Base-by-base conservation (phyloP, 202 grass and related monocot species). In the Musa balbisiana region DNA sequence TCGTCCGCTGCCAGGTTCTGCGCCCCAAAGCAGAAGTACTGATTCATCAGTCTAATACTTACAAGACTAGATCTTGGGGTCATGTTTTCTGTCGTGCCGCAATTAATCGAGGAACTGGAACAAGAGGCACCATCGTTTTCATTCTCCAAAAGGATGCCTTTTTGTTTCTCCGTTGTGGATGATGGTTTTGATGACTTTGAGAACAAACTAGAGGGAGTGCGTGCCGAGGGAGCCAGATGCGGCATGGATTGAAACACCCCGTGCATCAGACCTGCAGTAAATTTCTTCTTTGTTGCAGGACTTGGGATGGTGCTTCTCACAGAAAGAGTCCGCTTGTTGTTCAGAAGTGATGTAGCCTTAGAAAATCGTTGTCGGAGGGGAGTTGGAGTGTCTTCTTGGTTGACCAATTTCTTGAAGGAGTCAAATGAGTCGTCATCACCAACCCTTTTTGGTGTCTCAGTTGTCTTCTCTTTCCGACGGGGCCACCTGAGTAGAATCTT, bases 401-500 rank as follows among this genome's bases (percentile, higher is more conserved):
- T 65, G 10, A 62, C 84, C 77, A 84, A 78, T 78, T 73, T 95
- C 83, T 87, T 92, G 67, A 99, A 84, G 12, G 95, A 82, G 1
- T 90, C 89, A 64, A 90, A 29, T 0, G 88, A 86, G 74, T 75
- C 67, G 51, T 84, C 69, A 25, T 84, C 89, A 23, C 79, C 80
- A 9, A 82, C 51, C 59, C 81, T 90, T 55, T 83, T 89, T 1
- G 73, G 80, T 13, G 64, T 63, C 67, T 84, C 83, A 10, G 67
- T 64, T 85, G 84, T 88, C 81, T 92, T 98, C n/a, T 82, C 87
- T 78, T 87, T 97, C 49, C 82, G 83, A 3, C 83, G 84, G 60
- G 89, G 89, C 91, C 91, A 99, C 80, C 80, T 91, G 50, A 94
- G 85, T 58, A 99, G 81, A 79, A 91, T 85, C 83, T 84, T 95